Conservation (phyloP, 2,329 filamentous ascomycete genomes). For the Xylariaceae sp. region DNA sequence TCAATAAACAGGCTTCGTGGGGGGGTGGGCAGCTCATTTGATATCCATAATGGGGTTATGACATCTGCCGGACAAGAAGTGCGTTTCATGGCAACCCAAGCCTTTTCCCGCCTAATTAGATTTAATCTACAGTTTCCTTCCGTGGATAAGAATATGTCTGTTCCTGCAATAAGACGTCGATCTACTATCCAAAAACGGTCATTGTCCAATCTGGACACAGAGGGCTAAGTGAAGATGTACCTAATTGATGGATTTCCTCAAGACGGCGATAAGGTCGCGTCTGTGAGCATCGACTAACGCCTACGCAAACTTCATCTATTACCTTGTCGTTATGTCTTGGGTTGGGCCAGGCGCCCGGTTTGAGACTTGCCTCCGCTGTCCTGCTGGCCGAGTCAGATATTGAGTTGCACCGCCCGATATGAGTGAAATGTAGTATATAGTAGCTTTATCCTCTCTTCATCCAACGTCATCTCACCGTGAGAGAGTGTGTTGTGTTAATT, state of each 20-base stretch:
- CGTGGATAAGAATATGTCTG: background rate
- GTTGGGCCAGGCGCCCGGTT: slow-evolving; percentile 8
- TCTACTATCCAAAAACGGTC: background rate
- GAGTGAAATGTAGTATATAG: slow-evolving; percentile 10
- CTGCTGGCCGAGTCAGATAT: background rate
- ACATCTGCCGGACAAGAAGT: slow-evolving; percentile 11
- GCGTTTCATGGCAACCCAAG: slow-evolving; percentile 1
- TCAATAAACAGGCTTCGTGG: background rate
- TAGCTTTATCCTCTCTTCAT: background rate
- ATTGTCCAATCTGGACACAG: slow-evolving; percentile 7
- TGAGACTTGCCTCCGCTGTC: slow-evolving; percentile 12
- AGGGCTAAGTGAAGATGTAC: background rate
- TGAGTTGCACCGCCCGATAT: background rate
- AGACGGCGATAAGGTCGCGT: background rate
- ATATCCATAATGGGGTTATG: background rate
- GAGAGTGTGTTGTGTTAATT: background rate
- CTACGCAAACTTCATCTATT: background rate
- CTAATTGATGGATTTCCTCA: background rate
- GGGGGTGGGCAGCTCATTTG: background rate
- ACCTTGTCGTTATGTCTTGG: slow-evolving; percentile 1
- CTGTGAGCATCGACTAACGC: background rate
- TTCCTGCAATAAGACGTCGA: slow-evolving; percentile 4
- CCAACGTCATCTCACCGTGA: background rate
- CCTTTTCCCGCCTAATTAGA: slow-evolving; percentile 21
- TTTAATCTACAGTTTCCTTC: slow-evolving; percentile 15